phyloP scores from a whole-genome alignment of 129 eudicot species.

The Centaurea solstitialis region DNA sequence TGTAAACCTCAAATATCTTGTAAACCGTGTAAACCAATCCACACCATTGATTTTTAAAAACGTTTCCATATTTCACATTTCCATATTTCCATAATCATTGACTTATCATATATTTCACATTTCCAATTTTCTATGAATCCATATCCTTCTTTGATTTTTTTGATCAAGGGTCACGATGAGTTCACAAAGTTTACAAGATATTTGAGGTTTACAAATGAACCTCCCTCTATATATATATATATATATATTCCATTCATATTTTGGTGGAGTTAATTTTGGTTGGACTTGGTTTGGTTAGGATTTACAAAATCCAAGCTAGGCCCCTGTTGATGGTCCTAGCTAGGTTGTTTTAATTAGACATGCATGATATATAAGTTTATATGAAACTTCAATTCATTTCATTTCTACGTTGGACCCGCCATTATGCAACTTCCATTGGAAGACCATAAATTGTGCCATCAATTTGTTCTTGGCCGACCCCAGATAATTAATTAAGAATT shows the following conservation, averaged over 20 bases:
- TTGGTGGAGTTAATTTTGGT: constrained; percentile 11
- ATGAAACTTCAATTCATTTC: constrained; percentile 7
- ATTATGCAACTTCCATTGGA: neutral
- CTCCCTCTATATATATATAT: neutral
- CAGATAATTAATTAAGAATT: neutral
- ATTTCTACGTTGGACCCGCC: constrained; percentile 15
- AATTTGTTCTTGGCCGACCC: constrained; percentile 22
- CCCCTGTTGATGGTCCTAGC: neutral
- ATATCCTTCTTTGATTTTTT: no score
- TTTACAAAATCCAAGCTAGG: constrained; percentile 1
- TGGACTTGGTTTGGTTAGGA: neutral
- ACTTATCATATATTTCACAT: no score
- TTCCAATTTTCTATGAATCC: no score
- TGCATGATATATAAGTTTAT: constrained; percentile 16
- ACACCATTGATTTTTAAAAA: no score
- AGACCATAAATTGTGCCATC: constrained; percentile 15
- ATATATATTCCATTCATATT: neutral
- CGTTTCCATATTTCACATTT: no score
- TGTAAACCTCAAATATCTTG: no score
- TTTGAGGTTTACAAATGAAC: no score
- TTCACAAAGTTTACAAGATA: no score
- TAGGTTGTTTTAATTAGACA: neutral
- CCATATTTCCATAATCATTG: no score
- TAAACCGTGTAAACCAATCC: no score
- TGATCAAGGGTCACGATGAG: no score